Conservation (phyloP, 208 protist species). For the Leishmania martiniquensis region DNA sequence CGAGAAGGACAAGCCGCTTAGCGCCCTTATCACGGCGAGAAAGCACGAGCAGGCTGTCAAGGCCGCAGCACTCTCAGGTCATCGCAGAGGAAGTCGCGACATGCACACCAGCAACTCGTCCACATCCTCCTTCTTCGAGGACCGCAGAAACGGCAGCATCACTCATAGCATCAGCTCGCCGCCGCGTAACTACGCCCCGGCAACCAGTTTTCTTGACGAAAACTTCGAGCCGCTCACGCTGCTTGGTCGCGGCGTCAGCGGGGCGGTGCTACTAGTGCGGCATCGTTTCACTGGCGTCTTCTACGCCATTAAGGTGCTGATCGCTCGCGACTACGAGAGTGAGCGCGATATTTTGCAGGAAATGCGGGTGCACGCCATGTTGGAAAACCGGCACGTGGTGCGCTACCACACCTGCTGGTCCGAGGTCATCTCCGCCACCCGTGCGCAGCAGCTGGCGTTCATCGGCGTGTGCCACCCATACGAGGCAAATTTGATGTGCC, state of each 20-base stretch:
- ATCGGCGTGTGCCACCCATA: slow-evolving; percentile 54
- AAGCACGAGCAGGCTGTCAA: background rate
- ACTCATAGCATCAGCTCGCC: slow-evolving; percentile 25
- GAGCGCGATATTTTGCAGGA: slow-evolving; percentile 75
- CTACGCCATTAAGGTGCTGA: slow-evolving; percentile 88
- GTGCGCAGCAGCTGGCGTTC: slow-evolving; percentile 72
- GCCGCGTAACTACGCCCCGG: slow-evolving; percentile 13
- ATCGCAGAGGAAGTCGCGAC: background rate
- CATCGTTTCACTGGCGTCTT: slow-evolving; percentile 81
- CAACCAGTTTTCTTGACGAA: slow-evolving; percentile 84
- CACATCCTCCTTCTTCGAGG: slow-evolving; percentile 12
- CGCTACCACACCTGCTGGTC: slow-evolving; percentile 87
- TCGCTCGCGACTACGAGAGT: slow-evolving; percentile 65
- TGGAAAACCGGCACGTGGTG: slow-evolving; percentile 64
- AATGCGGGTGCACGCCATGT: slow-evolving; percentile 69
- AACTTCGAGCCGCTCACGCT: slow-evolving; percentile 80
- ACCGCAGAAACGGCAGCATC: slow-evolving; percentile 3
- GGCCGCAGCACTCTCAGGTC: no score
- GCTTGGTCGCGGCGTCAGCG: slow-evolving; percentile 72
- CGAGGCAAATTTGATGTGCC: slow-evolving; percentile 32
- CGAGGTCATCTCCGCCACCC: slow-evolving; percentile 66
- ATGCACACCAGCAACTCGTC: background rate
- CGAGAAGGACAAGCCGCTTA: background rate
- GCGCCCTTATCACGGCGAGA: background rate
- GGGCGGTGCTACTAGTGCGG: slow-evolving; percentile 72